Evolutionary conservation across 805 yeast species (phyloP).

Genomic region (Lachancea waltii): DNA sequence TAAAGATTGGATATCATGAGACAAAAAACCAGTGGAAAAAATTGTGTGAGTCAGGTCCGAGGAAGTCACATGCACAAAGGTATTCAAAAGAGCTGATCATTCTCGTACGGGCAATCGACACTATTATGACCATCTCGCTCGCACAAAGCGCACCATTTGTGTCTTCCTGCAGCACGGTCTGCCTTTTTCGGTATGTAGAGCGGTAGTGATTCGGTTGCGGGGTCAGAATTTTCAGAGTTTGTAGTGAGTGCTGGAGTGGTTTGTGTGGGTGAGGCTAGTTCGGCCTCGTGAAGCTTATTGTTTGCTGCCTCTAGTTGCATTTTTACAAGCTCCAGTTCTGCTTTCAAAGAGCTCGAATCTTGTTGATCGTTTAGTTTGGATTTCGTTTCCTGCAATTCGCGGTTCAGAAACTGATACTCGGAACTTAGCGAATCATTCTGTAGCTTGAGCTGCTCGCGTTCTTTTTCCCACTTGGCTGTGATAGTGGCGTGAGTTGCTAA

Average conservation of each 20-base stretch:
- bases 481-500: conserved; percentile 14
- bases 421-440: conserved; percentile 25
- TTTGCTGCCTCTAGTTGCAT: conserved; percentile 28
- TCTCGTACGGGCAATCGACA: conserved; percentile 78
- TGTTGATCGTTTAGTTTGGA: conserved; percentile 26
- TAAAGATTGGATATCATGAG: background rate
- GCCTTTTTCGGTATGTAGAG: conserved; percentile 23
- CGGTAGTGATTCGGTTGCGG: conserved; percentile 22
- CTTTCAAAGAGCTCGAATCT: conserved; percentile 8
- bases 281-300: conserved; percentile 14
- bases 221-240: conserved; percentile 10
- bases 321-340: conserved; percentile 25
- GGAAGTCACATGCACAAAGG: background rate
- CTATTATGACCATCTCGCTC: conserved; percentile 87
- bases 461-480: conserved; percentile 23
- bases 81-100: conserved; percentile 7
- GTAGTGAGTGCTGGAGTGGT: conserved; percentile 26
- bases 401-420: conserved; percentile 22
- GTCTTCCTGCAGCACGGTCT: conserved; percentile 66
- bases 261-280: conserved; percentile 12
- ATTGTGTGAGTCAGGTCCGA: background rate
- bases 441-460: conserved; percentile 25
- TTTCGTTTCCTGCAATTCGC: conserved; percentile 23
- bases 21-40: background rate
- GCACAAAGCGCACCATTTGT: conserved; percentile 88